Conservation (phyloP, 2,329 filamentous ascomycete species). For the Onygena corvina region DNA sequence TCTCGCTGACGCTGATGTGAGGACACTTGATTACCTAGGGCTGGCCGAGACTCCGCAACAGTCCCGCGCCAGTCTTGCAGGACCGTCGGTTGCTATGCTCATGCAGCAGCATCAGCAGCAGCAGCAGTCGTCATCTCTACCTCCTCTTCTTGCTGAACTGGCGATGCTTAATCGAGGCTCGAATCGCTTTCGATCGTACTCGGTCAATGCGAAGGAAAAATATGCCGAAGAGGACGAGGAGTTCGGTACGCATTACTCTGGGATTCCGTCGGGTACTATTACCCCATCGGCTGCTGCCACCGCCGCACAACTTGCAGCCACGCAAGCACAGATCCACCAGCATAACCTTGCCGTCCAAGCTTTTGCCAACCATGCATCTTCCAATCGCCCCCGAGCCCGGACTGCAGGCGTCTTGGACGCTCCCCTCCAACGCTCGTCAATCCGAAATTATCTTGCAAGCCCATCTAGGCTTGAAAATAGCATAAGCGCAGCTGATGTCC, state of each 20-base stretch:
- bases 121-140: conserved; percentile 34
- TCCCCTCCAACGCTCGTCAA: conserved; percentile 50
- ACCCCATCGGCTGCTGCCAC: conserved; percentile 47
- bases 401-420: conserved; percentile 87
- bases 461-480: conserved; percentile 63
- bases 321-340: conserved; percentile 62
- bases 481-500: conserved; percentile 63
- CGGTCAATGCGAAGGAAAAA: conserved; percentile 95
- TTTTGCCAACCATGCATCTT: conserved; percentile 72
- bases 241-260: conserved; percentile 49
- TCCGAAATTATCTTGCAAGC: conserved; percentile 65
- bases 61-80: conserved; percentile 56
- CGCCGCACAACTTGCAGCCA: conserved; percentile 47
- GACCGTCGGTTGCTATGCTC: conserved; percentile 43
- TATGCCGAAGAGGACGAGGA: conserved; percentile 84
- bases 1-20: conserved; percentile 73
- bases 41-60: conserved; percentile 87
- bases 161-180: conserved; percentile 64
- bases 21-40: conserved; percentile 89
- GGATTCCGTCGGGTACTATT: conserved; percentile 46
- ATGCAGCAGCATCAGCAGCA: conserved; percentile 42
- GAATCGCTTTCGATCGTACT: conserved; percentile 91
- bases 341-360: conserved; percentile 91
- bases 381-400: conserved; percentile 71
- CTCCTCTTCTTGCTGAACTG: conserved; percentile 61